Conservation (phyloP, 768 basidiomycete species). For the Asterophora parasitica region DNA sequence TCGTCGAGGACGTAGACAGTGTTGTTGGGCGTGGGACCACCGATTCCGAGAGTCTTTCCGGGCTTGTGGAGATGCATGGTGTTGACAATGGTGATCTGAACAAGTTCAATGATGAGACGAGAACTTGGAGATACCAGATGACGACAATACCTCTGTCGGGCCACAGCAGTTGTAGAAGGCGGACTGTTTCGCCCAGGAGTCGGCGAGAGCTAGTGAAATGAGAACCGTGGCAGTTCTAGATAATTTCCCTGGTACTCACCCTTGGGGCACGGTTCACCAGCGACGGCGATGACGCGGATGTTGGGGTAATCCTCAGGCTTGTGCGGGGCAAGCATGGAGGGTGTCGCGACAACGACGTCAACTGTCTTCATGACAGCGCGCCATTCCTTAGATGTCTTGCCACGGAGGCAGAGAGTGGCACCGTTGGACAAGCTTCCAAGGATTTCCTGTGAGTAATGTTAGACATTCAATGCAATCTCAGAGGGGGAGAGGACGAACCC, state of each 20-base stretch:
- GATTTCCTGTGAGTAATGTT: conserved; percentile 47
- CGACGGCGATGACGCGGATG: conserved; percentile 44
- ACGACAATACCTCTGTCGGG: conserved; percentile 39
- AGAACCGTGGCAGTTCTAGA: neutral
- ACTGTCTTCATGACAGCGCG: conserved; percentile 41
- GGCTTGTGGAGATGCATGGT: conserved; percentile 41
- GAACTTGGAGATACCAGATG: neutral
- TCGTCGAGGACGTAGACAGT: conserved; percentile 35
- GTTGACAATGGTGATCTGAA: conserved; percentile 47
- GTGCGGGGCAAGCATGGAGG: conserved; percentile 45
- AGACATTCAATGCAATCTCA: conserved; percentile 28
- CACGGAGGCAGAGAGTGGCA: conserved; percentile 46
- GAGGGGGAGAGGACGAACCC: conserved; percentile 28
- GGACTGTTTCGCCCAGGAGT: conserved; percentile 36
- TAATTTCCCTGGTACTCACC: conserved; percentile 21
- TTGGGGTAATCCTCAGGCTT: conserved; percentile 45
- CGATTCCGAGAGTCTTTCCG: conserved; percentile 37
- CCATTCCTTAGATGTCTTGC: conserved; percentile 50
- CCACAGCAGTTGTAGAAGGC: conserved; percentile 49
- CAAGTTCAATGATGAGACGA: neutral
- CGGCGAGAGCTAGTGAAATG: conserved; percentile 24
- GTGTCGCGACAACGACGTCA: conserved; percentile 50
- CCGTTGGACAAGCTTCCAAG: conserved; percentile 50
- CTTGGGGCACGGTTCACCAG: conserved; percentile 49
- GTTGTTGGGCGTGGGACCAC: conserved; percentile 47